phyloP scores from a whole-genome alignment of 2,329 filamentous ascomycete genomes.

The Paecilomyces dactylethromorphus region DNA sequence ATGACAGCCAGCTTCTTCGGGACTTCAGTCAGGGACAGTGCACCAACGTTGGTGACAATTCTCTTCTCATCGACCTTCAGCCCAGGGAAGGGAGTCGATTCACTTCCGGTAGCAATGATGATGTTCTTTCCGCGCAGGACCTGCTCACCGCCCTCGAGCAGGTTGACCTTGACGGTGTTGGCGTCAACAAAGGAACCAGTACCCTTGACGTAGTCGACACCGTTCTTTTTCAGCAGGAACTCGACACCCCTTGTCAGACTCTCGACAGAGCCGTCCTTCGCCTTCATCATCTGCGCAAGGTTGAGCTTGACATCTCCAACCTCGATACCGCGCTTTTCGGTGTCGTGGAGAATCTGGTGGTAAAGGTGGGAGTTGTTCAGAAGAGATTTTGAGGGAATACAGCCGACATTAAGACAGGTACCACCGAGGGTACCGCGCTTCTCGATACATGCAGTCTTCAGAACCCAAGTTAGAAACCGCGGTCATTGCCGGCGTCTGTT shows the following conservation, averaged over 20 bases:
- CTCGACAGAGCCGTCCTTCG: slow-evolving; percentile 85
- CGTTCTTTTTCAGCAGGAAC: slow-evolving; percentile 98
- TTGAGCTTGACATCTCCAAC: slow-evolving; percentile 97
- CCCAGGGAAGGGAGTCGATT: slow-evolving; percentile 93
- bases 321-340: slow-evolving; percentile 94
- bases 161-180: slow-evolving; percentile 83
- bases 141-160: slow-evolving; percentile 86
- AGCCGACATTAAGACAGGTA: slow-evolving; percentile 97
- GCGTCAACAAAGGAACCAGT: slow-evolving; percentile 80
- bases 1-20: slow-evolving; percentile 97
- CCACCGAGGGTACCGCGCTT: slow-evolving; percentile 93
- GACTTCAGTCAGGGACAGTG: slow-evolving; percentile 80
- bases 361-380: slow-evolving; percentile 99
- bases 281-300: slow-evolving; percentile 93
- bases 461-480: slow-evolving; percentile 9
- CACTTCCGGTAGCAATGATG: slow-evolving; percentile 90
- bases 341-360: slow-evolving; percentile 94
- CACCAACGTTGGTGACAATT: slow-evolving; percentile 93
- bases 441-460: slow-evolving; percentile 90
- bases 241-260: slow-evolving; percentile 95
- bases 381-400: slow-evolving; percentile 98
- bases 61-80: slow-evolving; percentile 96
- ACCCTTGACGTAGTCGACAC: slow-evolving; percentile 95
- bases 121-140: slow-evolving; percentile 91
- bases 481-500: background rate